Evolutionary conservation across 1,284 basidiomycete genomes (phyloP), one percentile per base, ranked within the genome.

Genomic region (Puccinia coronata): DNA sequence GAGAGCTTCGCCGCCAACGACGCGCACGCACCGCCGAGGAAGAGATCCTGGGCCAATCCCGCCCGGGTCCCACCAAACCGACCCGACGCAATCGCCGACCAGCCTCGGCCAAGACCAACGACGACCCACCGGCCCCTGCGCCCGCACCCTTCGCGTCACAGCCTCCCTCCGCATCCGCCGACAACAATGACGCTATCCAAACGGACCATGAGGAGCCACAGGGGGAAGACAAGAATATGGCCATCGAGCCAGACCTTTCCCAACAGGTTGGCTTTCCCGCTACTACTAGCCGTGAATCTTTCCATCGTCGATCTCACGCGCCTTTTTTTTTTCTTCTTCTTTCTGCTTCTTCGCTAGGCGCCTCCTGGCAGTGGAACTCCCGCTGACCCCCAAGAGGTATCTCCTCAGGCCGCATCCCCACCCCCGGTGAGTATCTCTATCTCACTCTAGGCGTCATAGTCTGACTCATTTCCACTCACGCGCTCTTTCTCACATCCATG

Each of bases 21-120:
- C 47, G 51, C 49, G 70, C 70, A 34, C 70, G 70, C 20, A 72
- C 51, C 49, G 70, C 70, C 70, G 70, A 72, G 49, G 20, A 51
- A 28, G 70, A 72, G 6, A 51, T 72, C 34, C 31, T 72, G 3
- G 41, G 67, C 1, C 70, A 55, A 12, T 2, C 70, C 31, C 34
- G 16, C 23, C 6, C 49, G 2, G 47, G 25, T 16, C 28, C 43
- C 2, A 43, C 43, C 1, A 70, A 70, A 41, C 43, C n/a, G 8
- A 49, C 9, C 67, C 31, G n/a, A 47, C 67, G 67, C 47, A 36
- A 70, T 28, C 67, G 67, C 4, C 41, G 67, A 1, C 28, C 67
- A 14, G 23, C 39, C 47, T 70, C 67, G 8, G 41, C 67, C 9
- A 70, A 70, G 31, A 31, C 39, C 28, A 51, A 49, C 23, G 31